These are phyloP conservation scores for Aspergillus sp. DNA, from an alignment of 2,329 filamentous ascomycete species.

Conservation along the genomic window DNA sequence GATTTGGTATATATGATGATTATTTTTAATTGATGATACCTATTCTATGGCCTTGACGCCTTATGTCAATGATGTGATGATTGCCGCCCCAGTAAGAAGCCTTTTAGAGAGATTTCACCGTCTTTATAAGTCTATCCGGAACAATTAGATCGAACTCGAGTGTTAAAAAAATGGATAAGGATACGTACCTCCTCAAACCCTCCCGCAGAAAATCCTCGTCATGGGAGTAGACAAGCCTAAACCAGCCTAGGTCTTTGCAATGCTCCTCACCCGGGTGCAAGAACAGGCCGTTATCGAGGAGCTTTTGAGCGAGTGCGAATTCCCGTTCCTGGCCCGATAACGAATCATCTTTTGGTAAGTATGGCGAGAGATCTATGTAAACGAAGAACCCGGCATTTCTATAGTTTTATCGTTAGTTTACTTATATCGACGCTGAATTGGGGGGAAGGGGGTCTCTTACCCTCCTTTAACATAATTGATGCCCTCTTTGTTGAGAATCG, in stretches of 20 bases:
- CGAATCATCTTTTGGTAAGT: constrained; percentile 28
- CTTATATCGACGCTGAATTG: background rate
- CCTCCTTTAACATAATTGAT: constrained; percentile 39
- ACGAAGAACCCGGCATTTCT: constrained; percentile 49
- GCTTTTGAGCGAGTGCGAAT: constrained; percentile 44
- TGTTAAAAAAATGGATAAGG: background rate
- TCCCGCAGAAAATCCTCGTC: constrained; percentile 35
- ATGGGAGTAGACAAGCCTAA: constrained; percentile 53
- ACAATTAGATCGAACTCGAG: background rate
- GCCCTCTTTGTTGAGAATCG: constrained; percentile 34
- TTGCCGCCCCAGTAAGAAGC: background rate
- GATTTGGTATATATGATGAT: background rate
- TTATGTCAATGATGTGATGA: background rate
- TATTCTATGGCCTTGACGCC: background rate
- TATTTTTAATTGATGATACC: background rate
- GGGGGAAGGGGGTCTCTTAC: constrained; percentile 16
- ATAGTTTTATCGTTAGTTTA: background rate
- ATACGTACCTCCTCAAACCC: constrained; percentile 32
- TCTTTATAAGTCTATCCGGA: background rate
- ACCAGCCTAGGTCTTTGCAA: constrained; percentile 51
- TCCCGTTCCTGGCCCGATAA: constrained; percentile 36
- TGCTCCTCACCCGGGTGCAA: constrained; percentile 50
- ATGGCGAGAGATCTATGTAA: constrained; percentile 45
- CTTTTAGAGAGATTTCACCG: background rate
- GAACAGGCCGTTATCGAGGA: constrained; percentile 51